Evolutionary conservation across 345 rosid species (phyloP), one percentile per base, ranked within the genome.

Genomic region (Toxicodendron radicans): DNA sequence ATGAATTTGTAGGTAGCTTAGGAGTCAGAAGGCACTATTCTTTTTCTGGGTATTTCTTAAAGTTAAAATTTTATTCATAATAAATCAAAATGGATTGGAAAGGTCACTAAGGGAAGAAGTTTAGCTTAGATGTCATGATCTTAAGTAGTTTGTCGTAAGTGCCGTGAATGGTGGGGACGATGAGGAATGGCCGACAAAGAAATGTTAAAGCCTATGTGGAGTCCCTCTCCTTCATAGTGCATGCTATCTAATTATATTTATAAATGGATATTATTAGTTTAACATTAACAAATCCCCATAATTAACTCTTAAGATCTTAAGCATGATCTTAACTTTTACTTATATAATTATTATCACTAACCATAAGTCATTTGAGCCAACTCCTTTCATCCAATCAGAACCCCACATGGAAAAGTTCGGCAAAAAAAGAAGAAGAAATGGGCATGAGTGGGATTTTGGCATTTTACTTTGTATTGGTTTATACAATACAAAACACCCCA

Each of bases 101-200:
- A 27, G n/a, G 74, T 14, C 66, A 43, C 56, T 45, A 45, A 58
- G 20, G 63, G 11, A 70, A 58, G 41, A 70, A 56, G 38, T 17
- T 59, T 45, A 48, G 54, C 52, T 23, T 41, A 23, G 30, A 71
- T 48, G 57, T 20, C 68, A 8, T 58, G 49, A 56, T 73, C 68
- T 17, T 16, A 38, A 24, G 49, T 13, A n/a, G 35, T 38, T 65
- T 71, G 75, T 49, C 68, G 62, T 38, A 58, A 64, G 6, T 58
- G 75, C 61, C 70, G 52, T 63, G 59, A 41, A 35, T 49, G 76
- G 74, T 64, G 63, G 79, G 79, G 75, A n/a, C 72, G 4, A 6
- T 30, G 58, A 52, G 74, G 63, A 65, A 68, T 81, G 87, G 87
- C 87, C 86, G 86, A 80, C 86, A 80, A 67, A 23, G 75, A 71